Evolutionary conservation across 1,139 yeast species (phyloP).

Genomic region (Blastobotrys ciferrii): DNA sequence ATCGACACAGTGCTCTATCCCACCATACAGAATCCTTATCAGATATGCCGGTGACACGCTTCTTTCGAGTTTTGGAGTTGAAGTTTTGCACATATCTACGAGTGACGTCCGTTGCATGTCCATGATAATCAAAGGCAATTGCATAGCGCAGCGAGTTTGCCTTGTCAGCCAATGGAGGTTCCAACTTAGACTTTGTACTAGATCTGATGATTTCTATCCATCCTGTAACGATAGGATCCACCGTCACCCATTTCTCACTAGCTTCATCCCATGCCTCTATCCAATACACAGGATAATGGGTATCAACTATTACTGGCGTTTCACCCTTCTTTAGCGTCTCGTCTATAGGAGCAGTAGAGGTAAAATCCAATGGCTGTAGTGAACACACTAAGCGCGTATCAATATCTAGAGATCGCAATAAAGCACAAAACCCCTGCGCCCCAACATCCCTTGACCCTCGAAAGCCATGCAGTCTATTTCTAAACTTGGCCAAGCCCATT

Average conservation of each 20-base stretch:
- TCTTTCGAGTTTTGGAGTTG: constrained; percentile 73
- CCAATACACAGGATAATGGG: constrained; percentile 76
- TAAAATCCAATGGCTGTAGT: constrained; percentile 85
- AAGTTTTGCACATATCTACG: constrained; percentile 70
- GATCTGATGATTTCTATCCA: constrained; percentile 64
- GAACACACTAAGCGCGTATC: constrained; percentile 76
- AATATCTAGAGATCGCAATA: constrained; percentile 68
- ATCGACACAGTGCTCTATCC: constrained; percentile 41
- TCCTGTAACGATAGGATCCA: constrained; percentile 71
- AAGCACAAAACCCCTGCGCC: constrained; percentile 82
- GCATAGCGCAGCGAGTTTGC: constrained; percentile 69
- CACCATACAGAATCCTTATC: constrained; percentile 65
- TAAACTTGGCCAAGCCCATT: constrained; percentile 25
- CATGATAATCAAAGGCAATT: constrained; percentile 66
- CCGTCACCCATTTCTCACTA: constrained; percentile 72
- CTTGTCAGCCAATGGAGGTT: constrained; percentile 66
- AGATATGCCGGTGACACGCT: constrained; percentile 61
- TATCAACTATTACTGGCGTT: constrained; percentile 10
- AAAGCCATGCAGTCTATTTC: constrained; percentile 23
- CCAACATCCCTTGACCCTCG: constrained; percentile 75
- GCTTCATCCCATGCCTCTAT: constrained; percentile 87
- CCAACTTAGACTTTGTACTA: constrained; percentile 54
- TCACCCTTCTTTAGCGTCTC: background rate
- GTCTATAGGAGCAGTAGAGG: constrained; percentile 41
- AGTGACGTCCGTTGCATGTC: constrained; percentile 77